phyloP scores from a whole-genome alignment of 371 early-diverging fungal species.

The Rhizopus microsporus region DNA sequence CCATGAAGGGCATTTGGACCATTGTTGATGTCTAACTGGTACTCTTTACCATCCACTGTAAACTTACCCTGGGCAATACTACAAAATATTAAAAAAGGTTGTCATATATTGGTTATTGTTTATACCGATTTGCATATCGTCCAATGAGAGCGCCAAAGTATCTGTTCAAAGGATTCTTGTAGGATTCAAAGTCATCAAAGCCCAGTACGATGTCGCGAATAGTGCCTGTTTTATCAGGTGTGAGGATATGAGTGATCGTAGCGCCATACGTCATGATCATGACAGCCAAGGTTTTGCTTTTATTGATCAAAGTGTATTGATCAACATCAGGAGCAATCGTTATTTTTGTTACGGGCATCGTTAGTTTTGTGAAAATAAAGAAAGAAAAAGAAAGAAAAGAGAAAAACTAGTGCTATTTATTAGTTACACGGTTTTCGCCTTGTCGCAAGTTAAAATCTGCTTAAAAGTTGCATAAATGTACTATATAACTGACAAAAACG shows the following conservation, averaged over 20 bases:
- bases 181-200: slow-evolving; percentile 46
- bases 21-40: slow-evolving; percentile 40
- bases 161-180: slow-evolving; percentile 40
- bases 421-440: too few relatives aligned
- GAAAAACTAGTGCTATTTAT: not conserved
- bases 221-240: slow-evolving; percentile 46
- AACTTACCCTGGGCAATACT: slow-evolving; percentile 49
- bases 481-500: not conserved
- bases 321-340: slow-evolving; percentile 38
- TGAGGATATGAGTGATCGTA: slow-evolving; percentile 44
- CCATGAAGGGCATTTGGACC: slow-evolving; percentile 49
- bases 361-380: not conserved
- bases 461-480: too few relatives aligned
- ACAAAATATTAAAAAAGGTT: not conserved
- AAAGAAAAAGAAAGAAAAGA: slow-evolving; percentile 2
- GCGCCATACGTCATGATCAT: slow-evolving; percentile 53
- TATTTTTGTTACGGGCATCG: slow-evolving; percentile 23
- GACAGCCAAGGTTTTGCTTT: slow-evolving; percentile 44
- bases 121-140: slow-evolving; percentile 53
- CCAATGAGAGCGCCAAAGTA: slow-evolving; percentile 54
- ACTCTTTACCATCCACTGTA: slow-evolving; percentile 38
- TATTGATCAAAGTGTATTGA: slow-evolving; percentile 52
- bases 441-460: too few relatives aligned
- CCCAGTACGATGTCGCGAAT: slow-evolving; percentile 50
- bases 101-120: not conserved